Conservation (phyloP, 177 flowering plant species). For the Vitis hybrid region DNA sequence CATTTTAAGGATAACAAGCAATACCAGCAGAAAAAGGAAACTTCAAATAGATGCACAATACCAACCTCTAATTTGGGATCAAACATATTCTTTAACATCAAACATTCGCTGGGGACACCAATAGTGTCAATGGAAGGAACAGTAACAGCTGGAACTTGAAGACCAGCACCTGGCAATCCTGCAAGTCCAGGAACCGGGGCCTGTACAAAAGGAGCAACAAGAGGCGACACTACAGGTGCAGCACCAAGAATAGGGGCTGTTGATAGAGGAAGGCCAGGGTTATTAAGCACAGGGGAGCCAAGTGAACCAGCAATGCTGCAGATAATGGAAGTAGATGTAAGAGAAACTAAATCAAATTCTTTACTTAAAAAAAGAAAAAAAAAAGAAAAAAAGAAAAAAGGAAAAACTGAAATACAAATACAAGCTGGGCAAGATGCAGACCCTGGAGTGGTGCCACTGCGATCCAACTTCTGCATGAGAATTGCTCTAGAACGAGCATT, state of each 20-base stretch:
- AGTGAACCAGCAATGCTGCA: slow-evolving; percentile 59
- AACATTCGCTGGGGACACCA: slow-evolving; percentile 86
- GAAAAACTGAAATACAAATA: background rate
- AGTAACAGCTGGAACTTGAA: slow-evolving; percentile 42
- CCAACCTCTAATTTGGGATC: slow-evolving; percentile 82
- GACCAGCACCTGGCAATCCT: slow-evolving; percentile 47
- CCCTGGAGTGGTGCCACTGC: slow-evolving; percentile 78
- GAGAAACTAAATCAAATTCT: background rate
- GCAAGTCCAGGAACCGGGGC: slow-evolving; percentile 46
- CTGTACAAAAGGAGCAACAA: slow-evolving; percentile 40
- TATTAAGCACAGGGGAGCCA: slow-evolving; percentile 36
- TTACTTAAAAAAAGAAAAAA: too few relatives aligned
- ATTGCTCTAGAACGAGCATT: slow-evolving; percentile 85
- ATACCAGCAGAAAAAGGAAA: background rate
- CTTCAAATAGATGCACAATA: background rate
- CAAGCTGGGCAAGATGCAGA: slow-evolving; percentile 18
- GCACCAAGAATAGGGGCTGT: slow-evolving; percentile 44
- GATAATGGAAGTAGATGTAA: slow-evolving; percentile 9
- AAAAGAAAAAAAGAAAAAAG: background rate
- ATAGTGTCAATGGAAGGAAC: slow-evolving; percentile 48
- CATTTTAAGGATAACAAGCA: background rate
- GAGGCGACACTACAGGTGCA: slow-evolving; percentile 40
- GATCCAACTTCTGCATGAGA: slow-evolving; percentile 91
- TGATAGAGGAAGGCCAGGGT: slow-evolving; percentile 38
- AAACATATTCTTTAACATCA: slow-evolving; percentile 90